Evolutionary conservation across 2,329 filamentous ascomycete genomes (phyloP), one percentile per base, ranked within the genome.

Genomic region (Davidsoniella eucalypti): DNA sequence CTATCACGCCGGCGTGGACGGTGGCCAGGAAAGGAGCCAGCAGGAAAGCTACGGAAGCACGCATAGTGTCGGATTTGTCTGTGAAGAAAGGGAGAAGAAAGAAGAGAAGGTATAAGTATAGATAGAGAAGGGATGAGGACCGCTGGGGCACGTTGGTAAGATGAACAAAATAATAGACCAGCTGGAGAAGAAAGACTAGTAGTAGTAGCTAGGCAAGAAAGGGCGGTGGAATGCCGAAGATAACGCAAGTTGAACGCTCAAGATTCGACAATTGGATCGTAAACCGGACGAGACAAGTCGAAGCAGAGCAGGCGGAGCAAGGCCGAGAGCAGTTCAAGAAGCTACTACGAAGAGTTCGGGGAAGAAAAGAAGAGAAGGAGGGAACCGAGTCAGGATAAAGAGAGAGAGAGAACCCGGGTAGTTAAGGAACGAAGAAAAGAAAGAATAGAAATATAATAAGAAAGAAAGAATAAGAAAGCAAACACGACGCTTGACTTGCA

Each of bases 391-490:
- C 54, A 21, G 39, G 33, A 41, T 41, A 33, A 33, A 44, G 26
- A 23, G 46, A 41, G 7, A 25, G 25, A 39, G 25, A 39, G 37
- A n/a, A 43, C 39, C 5, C 21, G 14, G 14, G 26, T 16, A 36
- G 14, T 29, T 8, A 43, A 44, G 23, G 25, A 43, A 39, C 47
- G 17, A 47, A 45, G 17, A 47, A 37, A 36, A 12, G 50, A 55
- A 55, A 55, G 50, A 50, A 54, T 52, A 41, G 52, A 55, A 45
- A 50, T 46, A 44, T 54, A 21, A 52, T 38, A 25, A 47, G 29
- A 44, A 50, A 37, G 21, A 29, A 43, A 14, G 29, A 44, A 45
- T 60, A 58, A 55, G 58, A 59, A 59, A 56, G 62, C 59, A 41
- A 40, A n/a, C 18, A 10, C 46, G 9, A 10, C 26, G 26, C 26